phyloP scores from a whole-genome alignment of 116 monocot genomes.

The Phalaenopsis hybrid region DNA sequence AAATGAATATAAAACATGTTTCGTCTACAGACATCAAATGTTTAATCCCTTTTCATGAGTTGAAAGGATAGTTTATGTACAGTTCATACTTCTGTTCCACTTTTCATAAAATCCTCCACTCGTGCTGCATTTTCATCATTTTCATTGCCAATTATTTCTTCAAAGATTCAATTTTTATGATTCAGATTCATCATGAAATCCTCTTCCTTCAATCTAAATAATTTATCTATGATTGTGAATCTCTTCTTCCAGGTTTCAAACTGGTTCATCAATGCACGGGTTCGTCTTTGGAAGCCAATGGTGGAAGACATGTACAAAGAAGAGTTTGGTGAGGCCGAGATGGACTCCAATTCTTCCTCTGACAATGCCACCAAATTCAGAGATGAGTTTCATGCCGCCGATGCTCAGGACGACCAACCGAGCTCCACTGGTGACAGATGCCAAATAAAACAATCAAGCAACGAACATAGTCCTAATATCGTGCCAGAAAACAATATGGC shows the following conservation, averaged over 20 bases:
- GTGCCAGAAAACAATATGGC: constrained; percentile 9
- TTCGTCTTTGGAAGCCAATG: constrained; percentile 81
- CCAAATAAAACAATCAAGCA: constrained; percentile 6
- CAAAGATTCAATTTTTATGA: neutral
- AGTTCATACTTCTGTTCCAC: no score
- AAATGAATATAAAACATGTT: no score
- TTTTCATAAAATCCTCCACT: no score
- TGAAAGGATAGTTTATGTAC: no score
- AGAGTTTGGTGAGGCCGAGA: constrained; percentile 41
- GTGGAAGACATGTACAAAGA: no score
- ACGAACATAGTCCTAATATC: constrained; percentile 7
- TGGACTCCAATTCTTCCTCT: constrained; percentile 38
- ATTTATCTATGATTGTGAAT: neutral
- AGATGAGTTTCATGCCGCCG: constrained; percentile 19
- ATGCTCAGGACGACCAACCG: constrained; percentile 25
- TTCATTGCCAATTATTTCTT: neutral
- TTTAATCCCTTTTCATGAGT: no score
- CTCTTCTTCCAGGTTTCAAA: constrained; percentile 45
- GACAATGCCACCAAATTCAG: constrained; percentile 28
- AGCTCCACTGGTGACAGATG: constrained; percentile 12
- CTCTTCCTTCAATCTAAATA: neutral
- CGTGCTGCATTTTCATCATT: no score
- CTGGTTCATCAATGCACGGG: constrained; percentile 81
- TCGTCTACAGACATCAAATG: no score
- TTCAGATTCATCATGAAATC: neutral